These are phyloP conservation scores for Delitschia confertaspora DNA, from an alignment of 495 filamentous ascomycete genomes.

Conservation along the genomic window DNA sequence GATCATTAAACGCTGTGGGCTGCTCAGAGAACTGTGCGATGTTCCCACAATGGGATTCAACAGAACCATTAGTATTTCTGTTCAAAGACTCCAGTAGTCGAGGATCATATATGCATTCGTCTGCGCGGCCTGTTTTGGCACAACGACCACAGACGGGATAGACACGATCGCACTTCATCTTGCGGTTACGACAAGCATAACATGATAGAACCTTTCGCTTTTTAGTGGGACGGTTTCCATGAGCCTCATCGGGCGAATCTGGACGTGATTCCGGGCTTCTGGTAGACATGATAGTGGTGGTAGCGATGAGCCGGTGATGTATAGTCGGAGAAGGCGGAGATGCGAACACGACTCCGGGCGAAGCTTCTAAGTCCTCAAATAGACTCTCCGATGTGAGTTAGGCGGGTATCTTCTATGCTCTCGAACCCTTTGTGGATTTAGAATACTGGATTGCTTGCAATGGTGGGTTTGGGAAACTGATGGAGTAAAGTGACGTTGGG, in stretches of 20 bases:
- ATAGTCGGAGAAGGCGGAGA: slow-evolving; percentile 24
- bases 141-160: slow-evolving; percentile 24
- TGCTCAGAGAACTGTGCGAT: too few species aligned
- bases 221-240: slow-evolving; percentile 16
- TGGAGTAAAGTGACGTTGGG: too few species aligned
- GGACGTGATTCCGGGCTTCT: slow-evolving; percentile 18
- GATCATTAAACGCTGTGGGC: not conserved
- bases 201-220: slow-evolving; percentile 29
- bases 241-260: slow-evolving; percentile 19
- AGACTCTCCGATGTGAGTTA: too few species aligned
- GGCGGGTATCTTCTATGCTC: too few species aligned
- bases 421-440: too few species aligned
- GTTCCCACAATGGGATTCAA: too few species aligned
- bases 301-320: not conserved
- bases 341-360: too few species aligned
- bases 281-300: slow-evolving; percentile 15
- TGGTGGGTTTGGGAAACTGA: too few species aligned
- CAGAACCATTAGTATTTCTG: slow-evolving; percentile 1
- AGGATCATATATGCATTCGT: slow-evolving; percentile 23
- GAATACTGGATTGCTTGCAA: too few species aligned
- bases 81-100: slow-evolving; percentile 15
- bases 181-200: slow-evolving; percentile 26
- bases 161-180: slow-evolving; percentile 28
- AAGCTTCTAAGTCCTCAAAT: too few species aligned
- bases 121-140: slow-evolving; percentile 20